Conservation (phyloP, 176 grass and related monocot species). For the Themeda triandra region DNA sequence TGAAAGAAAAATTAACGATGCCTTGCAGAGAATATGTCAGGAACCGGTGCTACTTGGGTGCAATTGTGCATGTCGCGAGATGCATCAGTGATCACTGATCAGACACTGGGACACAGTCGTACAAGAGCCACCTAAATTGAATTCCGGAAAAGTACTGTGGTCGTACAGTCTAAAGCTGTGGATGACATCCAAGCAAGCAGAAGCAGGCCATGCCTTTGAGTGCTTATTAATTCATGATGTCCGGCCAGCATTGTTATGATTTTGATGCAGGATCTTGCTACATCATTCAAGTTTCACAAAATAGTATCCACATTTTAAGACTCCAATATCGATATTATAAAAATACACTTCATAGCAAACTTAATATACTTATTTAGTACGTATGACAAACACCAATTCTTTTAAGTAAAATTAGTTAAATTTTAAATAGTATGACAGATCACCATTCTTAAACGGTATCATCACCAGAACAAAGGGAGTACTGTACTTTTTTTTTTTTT, state of each 20-base stretch:
- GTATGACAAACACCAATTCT: too few species aligned
- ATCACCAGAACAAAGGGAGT: too few species aligned
- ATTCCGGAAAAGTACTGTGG: constrained; percentile 14
- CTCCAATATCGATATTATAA: too few species aligned
- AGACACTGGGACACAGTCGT: background rate
- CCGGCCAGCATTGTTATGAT: background rate
- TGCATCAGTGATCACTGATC: background rate
- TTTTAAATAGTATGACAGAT: too few species aligned
- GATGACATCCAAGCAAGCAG: background rate
- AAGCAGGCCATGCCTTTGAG: background rate
- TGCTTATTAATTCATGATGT: background rate
- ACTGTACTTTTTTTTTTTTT: too few species aligned
- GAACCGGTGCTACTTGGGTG: background rate
- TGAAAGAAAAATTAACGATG: too few species aligned
- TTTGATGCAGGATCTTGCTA: background rate
- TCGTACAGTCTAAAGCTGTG: background rate
- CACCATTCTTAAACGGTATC: too few species aligned
- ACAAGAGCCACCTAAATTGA: constrained; percentile 18
- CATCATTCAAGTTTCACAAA: background rate
- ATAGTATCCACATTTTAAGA: background rate
- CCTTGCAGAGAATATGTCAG: background rate
- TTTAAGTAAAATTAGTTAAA: too few species aligned
- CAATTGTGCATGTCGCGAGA: background rate
- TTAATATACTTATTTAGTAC: too few species aligned
- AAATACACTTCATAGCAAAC: background rate